These are phyloP conservation scores for Fusarium buxicola DNA, from an alignment of 2,329 filamentous ascomycete species.

Conservation along the genomic window DNA sequence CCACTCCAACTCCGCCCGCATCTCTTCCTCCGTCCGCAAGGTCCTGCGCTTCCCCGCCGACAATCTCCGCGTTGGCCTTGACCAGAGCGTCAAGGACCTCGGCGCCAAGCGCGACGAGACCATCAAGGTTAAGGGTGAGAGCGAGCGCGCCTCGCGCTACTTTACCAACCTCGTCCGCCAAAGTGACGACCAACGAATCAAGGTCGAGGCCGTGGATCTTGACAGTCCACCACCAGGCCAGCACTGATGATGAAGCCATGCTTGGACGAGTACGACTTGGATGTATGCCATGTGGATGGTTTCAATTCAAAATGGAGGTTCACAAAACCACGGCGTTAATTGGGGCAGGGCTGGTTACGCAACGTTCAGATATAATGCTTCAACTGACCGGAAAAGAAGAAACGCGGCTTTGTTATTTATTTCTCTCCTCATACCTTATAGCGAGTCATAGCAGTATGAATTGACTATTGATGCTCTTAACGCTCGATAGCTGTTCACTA, in stretches of 20 bases:
- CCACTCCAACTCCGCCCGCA: constrained; percentile 86
- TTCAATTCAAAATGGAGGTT: constrained; percentile 17
- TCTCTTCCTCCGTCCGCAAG: constrained; percentile 86
- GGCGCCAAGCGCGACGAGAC: constrained; percentile 83
- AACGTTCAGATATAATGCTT: constrained; percentile 21
- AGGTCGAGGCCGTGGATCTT: constrained; percentile 65
- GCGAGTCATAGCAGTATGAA: constrained; percentile 37
- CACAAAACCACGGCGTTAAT: constrained; percentile 36
- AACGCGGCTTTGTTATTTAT: constrained; percentile 30
- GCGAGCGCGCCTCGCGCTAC: constrained; percentile 88
- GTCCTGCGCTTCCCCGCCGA: constrained; percentile 89
- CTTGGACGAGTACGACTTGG: constrained; percentile 19
- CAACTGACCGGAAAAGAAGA: constrained; percentile 26
- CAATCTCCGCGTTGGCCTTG: constrained; percentile 84
- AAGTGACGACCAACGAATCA: constrained; percentile 63
- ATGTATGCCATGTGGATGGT: constrained; percentile 6
- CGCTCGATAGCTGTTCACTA: constrained; percentile 22
- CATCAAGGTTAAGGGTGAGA: constrained; percentile 82
- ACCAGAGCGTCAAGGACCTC: constrained; percentile 87
- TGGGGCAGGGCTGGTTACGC: constrained; percentile 20
- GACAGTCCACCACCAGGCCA: constrained; percentile 61
- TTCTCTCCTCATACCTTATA: constrained; percentile 40
- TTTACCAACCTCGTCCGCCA: constrained; percentile 86
- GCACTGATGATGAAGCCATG: constrained; percentile 42
- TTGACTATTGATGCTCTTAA: constrained; percentile 30